phyloP scores from a whole-genome alignment of 805 yeast species.

The Sugiyamaella valdiviana region DNA sequence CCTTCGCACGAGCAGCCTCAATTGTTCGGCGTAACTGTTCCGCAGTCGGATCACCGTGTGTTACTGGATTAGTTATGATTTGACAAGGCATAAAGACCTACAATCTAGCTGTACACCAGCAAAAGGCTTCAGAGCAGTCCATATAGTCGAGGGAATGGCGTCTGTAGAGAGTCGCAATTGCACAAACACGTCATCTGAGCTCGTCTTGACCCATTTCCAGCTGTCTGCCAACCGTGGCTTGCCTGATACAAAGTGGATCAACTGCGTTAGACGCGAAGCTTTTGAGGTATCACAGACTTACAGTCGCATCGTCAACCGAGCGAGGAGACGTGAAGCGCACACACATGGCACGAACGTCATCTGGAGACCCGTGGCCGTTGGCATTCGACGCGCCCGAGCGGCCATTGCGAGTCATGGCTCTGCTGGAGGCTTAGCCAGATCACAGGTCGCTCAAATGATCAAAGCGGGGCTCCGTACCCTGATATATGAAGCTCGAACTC shows the following conservation, averaged over 20 bases:
- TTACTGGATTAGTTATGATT: too few species aligned
- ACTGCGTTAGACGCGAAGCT: not conserved
- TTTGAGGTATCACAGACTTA: not conserved
- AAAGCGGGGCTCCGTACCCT: too few species aligned
- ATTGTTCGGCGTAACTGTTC: too few species aligned
- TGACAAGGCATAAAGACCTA: too few species aligned
- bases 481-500: too few species aligned
- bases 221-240: not conserved
- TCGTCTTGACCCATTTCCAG: not conserved
- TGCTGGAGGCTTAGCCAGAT: not conserved
- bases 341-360: too few species aligned
- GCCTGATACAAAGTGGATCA: not conserved
- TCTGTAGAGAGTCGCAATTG: not conserved
- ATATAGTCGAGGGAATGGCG: not conserved
- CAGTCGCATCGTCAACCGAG: too few species aligned
- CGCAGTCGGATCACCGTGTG: too few species aligned
- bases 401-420: not conserved
- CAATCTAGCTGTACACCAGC: not conserved
- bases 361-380: not conserved
- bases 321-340: too few species aligned
- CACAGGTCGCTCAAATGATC: not conserved
- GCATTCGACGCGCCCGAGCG: not conserved
- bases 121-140: not conserved
- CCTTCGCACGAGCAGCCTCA: not conserved
- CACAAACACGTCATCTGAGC: not conserved